Evolutionary conservation across 768 basidiomycete species (phyloP).

Genomic region (Leccinum disarticulatum): DNA sequence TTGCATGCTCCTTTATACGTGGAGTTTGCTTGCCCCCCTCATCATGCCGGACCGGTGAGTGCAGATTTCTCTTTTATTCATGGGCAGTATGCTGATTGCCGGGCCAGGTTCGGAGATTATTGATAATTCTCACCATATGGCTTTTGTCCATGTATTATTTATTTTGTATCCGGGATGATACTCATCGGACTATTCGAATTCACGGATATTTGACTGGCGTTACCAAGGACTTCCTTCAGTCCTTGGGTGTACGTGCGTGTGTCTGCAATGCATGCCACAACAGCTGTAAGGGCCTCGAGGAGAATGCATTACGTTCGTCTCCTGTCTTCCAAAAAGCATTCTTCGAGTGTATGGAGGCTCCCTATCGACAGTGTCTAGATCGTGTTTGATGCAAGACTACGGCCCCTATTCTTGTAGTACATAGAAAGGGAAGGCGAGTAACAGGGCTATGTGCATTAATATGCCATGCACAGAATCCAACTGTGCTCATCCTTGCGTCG

Average conservation of each 20-base stretch:
- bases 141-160: slow-evolving; percentile 3
- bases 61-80: neutral
- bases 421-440: neutral
- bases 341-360: no score
- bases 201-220: neutral
- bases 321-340: neutral
- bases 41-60: slow-evolving; percentile 86
- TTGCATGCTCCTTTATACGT: slow-evolving; percentile 80
- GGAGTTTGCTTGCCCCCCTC: slow-evolving; percentile 87
- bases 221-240: neutral
- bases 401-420: neutral
- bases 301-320: neutral
- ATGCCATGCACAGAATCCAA: neutral
- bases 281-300: neutral
- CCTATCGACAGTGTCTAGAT: neutral
- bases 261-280: neutral
- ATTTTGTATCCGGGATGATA: slow-evolving; percentile 1
- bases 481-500: neutral
- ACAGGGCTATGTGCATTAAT: neutral
- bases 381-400: neutral
- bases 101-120: slow-evolving; percentile 27
- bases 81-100: slow-evolving; percentile 5
- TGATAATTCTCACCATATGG: slow-evolving; percentile 6
- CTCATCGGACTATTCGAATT: neutral
- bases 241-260: neutral